These are phyloP conservation scores for Kodamaea alishanica DNA, from an alignment of 1,139 yeast species.

Conservation along the genomic window DNA sequence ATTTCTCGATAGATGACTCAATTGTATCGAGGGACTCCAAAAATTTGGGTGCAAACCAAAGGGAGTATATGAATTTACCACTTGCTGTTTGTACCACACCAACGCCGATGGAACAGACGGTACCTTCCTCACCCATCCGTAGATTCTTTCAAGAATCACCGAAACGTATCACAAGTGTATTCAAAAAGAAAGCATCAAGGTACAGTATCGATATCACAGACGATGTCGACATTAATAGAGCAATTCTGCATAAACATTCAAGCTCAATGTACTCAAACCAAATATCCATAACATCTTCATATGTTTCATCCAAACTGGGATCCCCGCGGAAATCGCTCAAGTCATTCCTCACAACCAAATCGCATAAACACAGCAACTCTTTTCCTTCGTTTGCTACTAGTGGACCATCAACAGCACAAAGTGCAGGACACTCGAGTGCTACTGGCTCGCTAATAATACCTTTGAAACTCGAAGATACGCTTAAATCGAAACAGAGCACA, in stretches of 20 bases:
- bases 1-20: slow-evolving; percentile 11
- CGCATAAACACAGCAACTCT: slow-evolving; percentile 15
- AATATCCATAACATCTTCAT: slow-evolving; percentile 26
- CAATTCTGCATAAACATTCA: slow-evolving; percentile 21
- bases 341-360: slow-evolving; percentile 17
- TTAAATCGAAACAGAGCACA: too few relatives aligned
- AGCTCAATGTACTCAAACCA: slow-evolving; percentile 30
- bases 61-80: neutral
- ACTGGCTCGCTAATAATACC: too few relatives aligned
- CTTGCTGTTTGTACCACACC: slow-evolving; percentile 1
- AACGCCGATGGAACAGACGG: neutral
- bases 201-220: slow-evolving; percentile 17
- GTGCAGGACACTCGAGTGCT: too few relatives aligned
- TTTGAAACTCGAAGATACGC: too few relatives aligned
- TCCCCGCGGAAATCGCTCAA: slow-evolving; percentile 32
- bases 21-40: slow-evolving; percentile 5
- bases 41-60: slow-evolving; percentile 7
- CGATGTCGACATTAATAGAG: neutral
- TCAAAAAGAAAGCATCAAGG: slow-evolving; percentile 22
- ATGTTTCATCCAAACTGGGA: slow-evolving; percentile 23
- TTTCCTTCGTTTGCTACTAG: slow-evolving; percentile 9
- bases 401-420: neutral
- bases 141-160: slow-evolving; percentile 36
- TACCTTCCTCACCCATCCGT: slow-evolving; percentile 31
- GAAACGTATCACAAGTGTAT: slow-evolving; percentile 24